Conservation (phyloP, 129 eudicot genomes). For the Chrysanthemum makinoi region DNA sequence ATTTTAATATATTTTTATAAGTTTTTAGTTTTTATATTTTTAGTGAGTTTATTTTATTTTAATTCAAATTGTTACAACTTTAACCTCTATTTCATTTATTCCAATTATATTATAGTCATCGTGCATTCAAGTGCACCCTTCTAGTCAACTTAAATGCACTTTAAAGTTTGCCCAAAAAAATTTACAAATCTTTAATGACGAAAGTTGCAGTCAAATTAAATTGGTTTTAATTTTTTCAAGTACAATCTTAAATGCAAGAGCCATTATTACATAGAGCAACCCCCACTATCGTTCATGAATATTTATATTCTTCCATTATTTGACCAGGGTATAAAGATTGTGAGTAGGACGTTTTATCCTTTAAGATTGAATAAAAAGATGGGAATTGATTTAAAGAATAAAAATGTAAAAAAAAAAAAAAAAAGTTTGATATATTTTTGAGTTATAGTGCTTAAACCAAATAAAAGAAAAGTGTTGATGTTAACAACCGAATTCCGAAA, state of each 20-base stretch:
- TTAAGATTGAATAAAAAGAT: not conserved
- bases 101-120: too few species aligned
- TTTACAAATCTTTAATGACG: slow-evolving; percentile 9
- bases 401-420: too few species aligned
- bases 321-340: not conserved
- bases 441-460: too few species aligned
- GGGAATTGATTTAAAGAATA: not conserved
- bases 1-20: too few species aligned
- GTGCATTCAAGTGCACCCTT: too few species aligned
- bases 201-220: slow-evolving; percentile 22
- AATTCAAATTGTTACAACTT: too few species aligned
- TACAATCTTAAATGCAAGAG: slow-evolving; percentile 28
- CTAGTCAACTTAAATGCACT: slow-evolving; percentile 7
- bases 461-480: too few species aligned
- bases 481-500: too few species aligned
- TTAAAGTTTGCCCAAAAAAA: slow-evolving; percentile 22
- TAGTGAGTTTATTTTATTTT: too few species aligned
- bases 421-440: too few species aligned
- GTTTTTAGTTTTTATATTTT: too few species aligned
- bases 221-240: slow-evolving; percentile 16
- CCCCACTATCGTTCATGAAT: slow-evolving; percentile 29
- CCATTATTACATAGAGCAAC: slow-evolving; percentile 26
- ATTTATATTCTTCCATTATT: slow-evolving; percentile 11
- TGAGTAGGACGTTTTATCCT: not conserved
- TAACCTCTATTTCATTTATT: too few species aligned